Percentiles rank a stretch among this genome's conserved stretches.
These are phyloP conservation scores for Alternaria sp. DNA, from an alignment of 2,329 filamentous ascomycete genomes.

Conservation along the genomic window DNA sequence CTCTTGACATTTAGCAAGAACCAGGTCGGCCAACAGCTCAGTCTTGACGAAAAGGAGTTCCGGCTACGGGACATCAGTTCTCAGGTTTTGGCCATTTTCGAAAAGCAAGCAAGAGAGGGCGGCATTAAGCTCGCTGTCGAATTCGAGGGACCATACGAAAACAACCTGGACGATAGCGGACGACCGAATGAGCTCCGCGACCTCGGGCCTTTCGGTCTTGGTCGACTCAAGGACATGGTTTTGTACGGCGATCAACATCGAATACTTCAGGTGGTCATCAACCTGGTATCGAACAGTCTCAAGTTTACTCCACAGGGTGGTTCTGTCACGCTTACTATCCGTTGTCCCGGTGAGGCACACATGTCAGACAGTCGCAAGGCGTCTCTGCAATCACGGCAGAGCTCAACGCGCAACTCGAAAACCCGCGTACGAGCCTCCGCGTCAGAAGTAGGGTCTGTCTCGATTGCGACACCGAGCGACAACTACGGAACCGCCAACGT, in stretches of 20 bases:
- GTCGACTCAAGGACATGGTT: slow-evolving; percentile 80
- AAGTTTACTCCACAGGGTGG: slow-evolving; percentile 87
- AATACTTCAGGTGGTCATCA: slow-evolving; percentile 92
- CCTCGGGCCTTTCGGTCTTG: slow-evolving; percentile 69
- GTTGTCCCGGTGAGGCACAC: slow-evolving; percentile 68
- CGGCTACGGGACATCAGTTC: slow-evolving; percentile 81
- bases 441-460: slow-evolving; percentile 41
- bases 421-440: slow-evolving; percentile 35
- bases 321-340: slow-evolving; percentile 76
- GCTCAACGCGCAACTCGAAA: slow-evolving; percentile 47
- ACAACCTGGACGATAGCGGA: slow-evolving; percentile 47
- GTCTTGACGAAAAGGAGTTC: slow-evolving; percentile 84
- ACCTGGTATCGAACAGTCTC: slow-evolving; percentile 86
- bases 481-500: slow-evolving; percentile 51
- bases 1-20: slow-evolving; percentile 94
- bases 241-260: slow-evolving; percentile 92
- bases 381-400: slow-evolving; percentile 53
- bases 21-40: slow-evolving; percentile 84
- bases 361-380: slow-evolving; percentile 52
- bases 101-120: slow-evolving; percentile 84
- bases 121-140: slow-evolving; percentile 74
- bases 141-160: slow-evolving; percentile 64
- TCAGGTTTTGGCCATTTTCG: slow-evolving; percentile 85
- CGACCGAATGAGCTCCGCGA: slow-evolving; percentile 57
- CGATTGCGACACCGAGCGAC: slow-evolving; percentile 31